A percentile compares a stretch with the other conserved stretches of the same genome.
Conservation (phyloP, 2,329 filamentous ascomycete genomes). For the Aspergillus pseudoglaucus region DNA sequence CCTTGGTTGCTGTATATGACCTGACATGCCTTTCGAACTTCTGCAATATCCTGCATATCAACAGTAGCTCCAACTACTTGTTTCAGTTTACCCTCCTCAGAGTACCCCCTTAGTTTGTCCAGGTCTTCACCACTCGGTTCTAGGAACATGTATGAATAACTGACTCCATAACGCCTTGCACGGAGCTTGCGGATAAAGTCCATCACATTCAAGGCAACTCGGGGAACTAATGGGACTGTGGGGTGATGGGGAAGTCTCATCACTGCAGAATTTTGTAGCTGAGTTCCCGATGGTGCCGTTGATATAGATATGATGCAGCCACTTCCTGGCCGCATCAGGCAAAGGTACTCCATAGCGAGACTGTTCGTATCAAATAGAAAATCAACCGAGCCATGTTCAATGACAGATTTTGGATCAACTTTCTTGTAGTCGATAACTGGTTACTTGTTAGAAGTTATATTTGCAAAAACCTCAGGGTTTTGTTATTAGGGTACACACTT, state of each 20-base stretch:
- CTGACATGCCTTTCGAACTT: constrained; percentile 37
- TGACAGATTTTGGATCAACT: constrained; percentile 29
- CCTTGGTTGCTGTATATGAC: constrained; percentile 38
- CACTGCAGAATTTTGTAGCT: constrained; percentile 26
- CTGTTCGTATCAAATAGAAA: constrained; percentile 47
- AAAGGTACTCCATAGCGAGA: constrained; percentile 35
- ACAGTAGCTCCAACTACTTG: constrained; percentile 39
- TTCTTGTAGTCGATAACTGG: constrained; percentile 47
- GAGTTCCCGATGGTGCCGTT: constrained; percentile 29
- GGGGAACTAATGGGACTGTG: constrained; percentile 17
- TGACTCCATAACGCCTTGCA: constrained; percentile 41
- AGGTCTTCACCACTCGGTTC: constrained; percentile 37
- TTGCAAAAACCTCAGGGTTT: too few relatives aligned
- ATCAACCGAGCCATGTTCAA: constrained; percentile 43
- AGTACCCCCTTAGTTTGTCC: constrained; percentile 35
- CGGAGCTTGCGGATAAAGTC: constrained; percentile 37
- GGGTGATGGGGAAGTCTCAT: constrained; percentile 21
- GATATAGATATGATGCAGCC: constrained; percentile 33
- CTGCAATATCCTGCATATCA: constrained; percentile 39
- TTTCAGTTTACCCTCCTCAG: constrained; percentile 41
- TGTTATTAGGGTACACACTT: constrained; percentile 10
- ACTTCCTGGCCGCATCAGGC: constrained; percentile 36
- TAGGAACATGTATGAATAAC: constrained; percentile 43
- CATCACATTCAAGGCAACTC: constrained; percentile 23
- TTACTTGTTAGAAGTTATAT: neutral